Conservation (phyloP, 2,329 filamentous ascomycete genomes). For the Fusarium buxicola region DNA sequence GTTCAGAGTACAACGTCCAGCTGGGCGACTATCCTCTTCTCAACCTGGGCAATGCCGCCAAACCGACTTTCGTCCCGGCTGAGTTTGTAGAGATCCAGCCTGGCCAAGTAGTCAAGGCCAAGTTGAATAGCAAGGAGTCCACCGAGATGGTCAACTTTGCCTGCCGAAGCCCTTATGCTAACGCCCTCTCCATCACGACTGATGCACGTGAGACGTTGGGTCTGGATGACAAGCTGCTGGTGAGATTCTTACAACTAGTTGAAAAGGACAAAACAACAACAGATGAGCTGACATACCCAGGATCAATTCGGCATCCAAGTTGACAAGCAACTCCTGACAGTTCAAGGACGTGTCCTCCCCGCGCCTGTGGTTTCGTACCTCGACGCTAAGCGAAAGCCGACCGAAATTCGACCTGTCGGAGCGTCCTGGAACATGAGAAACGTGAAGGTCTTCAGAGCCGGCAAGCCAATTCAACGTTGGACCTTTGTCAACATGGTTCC, state of each 20-base stretch:
- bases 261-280: not conserved
- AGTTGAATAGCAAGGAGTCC: conserved; percentile 71
- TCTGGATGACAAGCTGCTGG: conserved; percentile 62
- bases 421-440: conserved; percentile 78
- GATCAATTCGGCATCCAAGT: conserved; percentile 72
- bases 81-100: conserved; percentile 73
- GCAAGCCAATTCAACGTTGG: conserved; percentile 61
- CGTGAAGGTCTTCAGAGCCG: conserved; percentile 66
- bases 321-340: conserved; percentile 72
- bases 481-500: conserved; percentile 58
- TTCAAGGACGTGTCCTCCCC: conserved; percentile 75
- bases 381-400: conserved; percentile 34
- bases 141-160: conserved; percentile 78
- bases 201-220: conserved; percentile 69
- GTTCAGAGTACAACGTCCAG: conserved; percentile 51
- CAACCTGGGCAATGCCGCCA: conserved; percentile 70
- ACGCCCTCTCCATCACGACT: conserved; percentile 73
- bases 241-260: conserved; percentile 9
- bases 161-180: conserved; percentile 72
- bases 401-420: conserved; percentile 51
- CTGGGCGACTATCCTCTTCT: conserved; percentile 66
- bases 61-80: conserved; percentile 73
- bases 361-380: conserved; percentile 72
- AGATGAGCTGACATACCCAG: conserved; percentile 29
- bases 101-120: conserved; percentile 72